Percentiles rank a stretch among this genome's conserved stretches.
phyloP scores from a whole-genome alignment of 2,329 filamentous ascomycete species.

The Neonectria faginata region DNA sequence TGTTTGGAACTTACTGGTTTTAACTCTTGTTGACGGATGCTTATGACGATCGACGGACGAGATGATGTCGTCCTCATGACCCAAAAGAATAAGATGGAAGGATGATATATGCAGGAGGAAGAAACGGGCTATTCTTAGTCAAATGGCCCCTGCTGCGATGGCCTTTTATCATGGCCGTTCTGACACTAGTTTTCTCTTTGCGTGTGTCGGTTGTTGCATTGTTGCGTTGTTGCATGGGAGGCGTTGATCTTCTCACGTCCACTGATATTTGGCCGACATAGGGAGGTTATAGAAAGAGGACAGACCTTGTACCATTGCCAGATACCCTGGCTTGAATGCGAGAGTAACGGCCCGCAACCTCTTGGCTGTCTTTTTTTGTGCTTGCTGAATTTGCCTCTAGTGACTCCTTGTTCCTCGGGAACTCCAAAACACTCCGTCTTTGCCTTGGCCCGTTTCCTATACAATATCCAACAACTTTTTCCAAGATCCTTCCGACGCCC shows the following conservation, averaged over 20 bases:
- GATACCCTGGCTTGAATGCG: conserved; percentile 32
- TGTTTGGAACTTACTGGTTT: conserved; percentile 31
- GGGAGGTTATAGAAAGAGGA: conserved; percentile 27
- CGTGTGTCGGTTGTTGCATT: conserved; percentile 27
- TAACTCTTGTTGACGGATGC: conserved; percentile 26
- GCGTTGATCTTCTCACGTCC: conserved; percentile 18
- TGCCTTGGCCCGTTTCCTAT: not conserved
- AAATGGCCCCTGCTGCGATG: conserved; percentile 2
- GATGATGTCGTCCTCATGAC: conserved; percentile 15
- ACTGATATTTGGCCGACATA: conserved; percentile 12
- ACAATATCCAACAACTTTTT: not conserved
- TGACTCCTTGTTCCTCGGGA: not conserved
- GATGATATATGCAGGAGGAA: conserved; percentile 4
- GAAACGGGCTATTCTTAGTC: conserved; percentile 5
- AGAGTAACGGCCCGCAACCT: conserved; percentile 21
- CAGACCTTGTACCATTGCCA: conserved; percentile 28
- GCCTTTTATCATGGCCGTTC: conserved; percentile 1
- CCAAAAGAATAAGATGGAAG: conserved; percentile 9
- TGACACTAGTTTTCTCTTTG: conserved; percentile 10
- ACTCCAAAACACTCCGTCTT: not conserved
- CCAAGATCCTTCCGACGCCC: not conserved
- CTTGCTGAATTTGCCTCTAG: not conserved
- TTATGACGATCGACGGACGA: conserved; percentile 25
- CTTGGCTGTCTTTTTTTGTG: not conserved
- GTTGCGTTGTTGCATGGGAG: conserved; percentile 34